phyloP scores from a whole-genome alignment of 148 eudicot species.

The Cornus kousa region DNA sequence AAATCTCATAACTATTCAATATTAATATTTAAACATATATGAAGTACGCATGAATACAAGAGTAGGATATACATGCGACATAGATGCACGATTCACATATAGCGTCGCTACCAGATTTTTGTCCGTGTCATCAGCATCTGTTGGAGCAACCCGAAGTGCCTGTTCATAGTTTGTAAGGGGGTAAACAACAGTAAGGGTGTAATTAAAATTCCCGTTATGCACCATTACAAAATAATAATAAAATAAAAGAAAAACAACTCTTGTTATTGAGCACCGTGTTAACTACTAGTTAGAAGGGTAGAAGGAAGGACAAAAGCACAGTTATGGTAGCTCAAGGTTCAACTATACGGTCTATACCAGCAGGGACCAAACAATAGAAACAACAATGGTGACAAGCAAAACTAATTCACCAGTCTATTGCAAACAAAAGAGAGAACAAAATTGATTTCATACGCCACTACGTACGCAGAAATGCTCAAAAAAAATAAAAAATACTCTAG shows the following conservation, averaged over 20 bases:
- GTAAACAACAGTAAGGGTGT: background rate
- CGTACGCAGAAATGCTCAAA: too few species aligned
- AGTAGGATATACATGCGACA: constrained; percentile 57
- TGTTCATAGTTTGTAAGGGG: constrained; percentile 20
- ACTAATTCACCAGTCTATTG: background rate
- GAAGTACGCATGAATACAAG: background rate
- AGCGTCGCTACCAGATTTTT: constrained; percentile 63
- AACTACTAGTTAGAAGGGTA: background rate
- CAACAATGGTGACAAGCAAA: background rate
- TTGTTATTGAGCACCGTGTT: background rate
- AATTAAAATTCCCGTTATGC: background rate
- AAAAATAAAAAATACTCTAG: background rate
- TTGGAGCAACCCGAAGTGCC: constrained; percentile 90
- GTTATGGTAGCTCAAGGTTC: background rate
- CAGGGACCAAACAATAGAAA: background rate
- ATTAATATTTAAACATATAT: background rate
- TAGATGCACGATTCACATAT: constrained; percentile 80
- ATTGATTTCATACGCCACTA: background rate
- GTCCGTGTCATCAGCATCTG: constrained; percentile 51
- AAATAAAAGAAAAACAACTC: background rate
- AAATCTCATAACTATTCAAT: background rate
- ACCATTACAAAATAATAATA: background rate
- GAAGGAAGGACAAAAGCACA: constrained; percentile 1
- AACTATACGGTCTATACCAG: background rate
- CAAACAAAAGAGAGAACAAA: background rate